phyloP scores from a whole-genome alignment of 2,329 filamentous ascomycete species.

The Diaporthe vexans region DNA sequence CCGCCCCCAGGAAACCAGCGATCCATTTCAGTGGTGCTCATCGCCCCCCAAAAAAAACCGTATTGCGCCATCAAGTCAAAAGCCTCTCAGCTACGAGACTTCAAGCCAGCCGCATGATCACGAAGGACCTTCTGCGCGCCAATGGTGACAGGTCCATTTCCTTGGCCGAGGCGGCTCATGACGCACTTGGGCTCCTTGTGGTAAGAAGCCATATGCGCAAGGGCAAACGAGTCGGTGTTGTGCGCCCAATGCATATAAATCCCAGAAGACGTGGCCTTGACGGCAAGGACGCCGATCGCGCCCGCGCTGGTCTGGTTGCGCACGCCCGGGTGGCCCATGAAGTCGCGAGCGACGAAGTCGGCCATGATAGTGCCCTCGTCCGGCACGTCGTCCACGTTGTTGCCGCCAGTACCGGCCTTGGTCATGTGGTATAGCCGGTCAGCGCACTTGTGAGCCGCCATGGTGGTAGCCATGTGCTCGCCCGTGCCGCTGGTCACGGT shows the following conservation, averaged over 20 bases:
- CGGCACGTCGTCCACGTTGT: conserved; percentile 69
- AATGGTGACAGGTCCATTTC: conserved; percentile 61
- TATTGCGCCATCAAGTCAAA: background rate
- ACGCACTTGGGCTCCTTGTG: conserved; percentile 83
- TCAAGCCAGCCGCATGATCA: background rate
- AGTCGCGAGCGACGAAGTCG: conserved; percentile 87
- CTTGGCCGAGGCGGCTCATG: conserved; percentile 82
- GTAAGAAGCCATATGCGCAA: conserved; percentile 88
- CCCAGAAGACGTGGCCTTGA: conserved; percentile 85
- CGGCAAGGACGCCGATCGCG: conserved; percentile 90
- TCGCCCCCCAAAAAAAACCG: too few species aligned
- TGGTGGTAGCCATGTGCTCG: conserved; percentile 97
- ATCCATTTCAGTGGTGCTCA: too few species aligned
- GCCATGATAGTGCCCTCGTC: conserved; percentile 84
- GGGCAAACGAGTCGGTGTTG: conserved; percentile 90
- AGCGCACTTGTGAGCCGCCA: conserved; percentile 89
- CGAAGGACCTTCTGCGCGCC: conserved; percentile 65
- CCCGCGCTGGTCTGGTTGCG: conserved; percentile 83
- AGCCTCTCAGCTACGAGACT: background rate
- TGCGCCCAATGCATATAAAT: conserved; percentile 93
- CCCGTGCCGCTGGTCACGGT: conserved; percentile 94
- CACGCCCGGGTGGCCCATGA: conserved; percentile 92
- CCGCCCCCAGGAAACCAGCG: too few species aligned
- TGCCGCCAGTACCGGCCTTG: conserved; percentile 71
- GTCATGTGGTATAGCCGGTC: conserved; percentile 84